Percentiles rank a stretch among this genome's conserved stretches.
Conservation (phyloP, 257 asterid genomes). For the Solanum gandarillasii region DNA sequence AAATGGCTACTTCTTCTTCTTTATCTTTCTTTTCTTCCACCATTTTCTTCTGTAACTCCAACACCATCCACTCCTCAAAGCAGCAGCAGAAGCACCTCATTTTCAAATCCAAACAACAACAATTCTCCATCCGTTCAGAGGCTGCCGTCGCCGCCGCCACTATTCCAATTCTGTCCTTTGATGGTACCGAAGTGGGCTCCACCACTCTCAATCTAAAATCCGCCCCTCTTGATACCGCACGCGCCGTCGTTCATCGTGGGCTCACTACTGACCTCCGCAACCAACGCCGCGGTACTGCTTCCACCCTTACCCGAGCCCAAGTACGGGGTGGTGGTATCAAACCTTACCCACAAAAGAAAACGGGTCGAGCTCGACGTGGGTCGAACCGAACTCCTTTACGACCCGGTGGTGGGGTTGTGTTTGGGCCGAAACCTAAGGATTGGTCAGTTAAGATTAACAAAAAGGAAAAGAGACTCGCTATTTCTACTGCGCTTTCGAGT, state of each 20-base stretch:
- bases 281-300: constrained; percentile 91
- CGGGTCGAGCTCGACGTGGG: constrained; percentile 90
- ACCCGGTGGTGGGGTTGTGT: constrained; percentile 91
- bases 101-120: constrained; percentile 12
- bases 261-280: constrained; percentile 80
- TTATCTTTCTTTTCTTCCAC: constrained; percentile 67
- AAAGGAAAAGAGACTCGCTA: constrained; percentile 80
- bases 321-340: constrained; percentile 88
- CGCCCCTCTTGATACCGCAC: constrained; percentile 80
- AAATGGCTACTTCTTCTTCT: constrained; percentile 36
- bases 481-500: constrained; percentile 80
- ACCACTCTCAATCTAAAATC: constrained; percentile 61
- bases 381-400: constrained; percentile 86
- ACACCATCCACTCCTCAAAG: neutral
- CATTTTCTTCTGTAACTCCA: constrained; percentile 33
- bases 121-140: constrained; percentile 33
- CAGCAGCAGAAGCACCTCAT: neutral
- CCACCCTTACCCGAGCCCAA: constrained; percentile 90
- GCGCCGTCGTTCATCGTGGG: constrained; percentile 98
- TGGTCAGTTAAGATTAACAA: constrained; percentile 83
- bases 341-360: constrained; percentile 82
- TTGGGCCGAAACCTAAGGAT: constrained; percentile 93
- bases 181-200: constrained; percentile 70
- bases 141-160: constrained; percentile 19
- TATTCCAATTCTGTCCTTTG: constrained; percentile 75